A percentile compares a stretch with the other conserved stretches of the same genome.
These are phyloP conservation scores for Plasmodium coatneyi DNA, from an alignment of 169 alveolate species.

Conservation along the genomic window DNA sequence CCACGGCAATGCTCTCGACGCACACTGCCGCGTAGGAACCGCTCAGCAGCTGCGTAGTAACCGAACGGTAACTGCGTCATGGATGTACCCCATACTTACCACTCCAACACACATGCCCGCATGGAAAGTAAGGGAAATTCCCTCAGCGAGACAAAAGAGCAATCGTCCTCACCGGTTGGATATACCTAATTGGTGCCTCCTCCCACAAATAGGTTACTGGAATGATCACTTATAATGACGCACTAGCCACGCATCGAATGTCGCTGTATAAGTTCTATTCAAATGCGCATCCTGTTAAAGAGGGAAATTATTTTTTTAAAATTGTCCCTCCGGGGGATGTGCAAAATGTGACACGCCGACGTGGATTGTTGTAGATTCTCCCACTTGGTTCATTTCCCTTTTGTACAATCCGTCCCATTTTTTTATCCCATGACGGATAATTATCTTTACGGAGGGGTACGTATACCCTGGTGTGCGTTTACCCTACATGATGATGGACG, in stretches of 20 bases:
- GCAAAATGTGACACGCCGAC: background rate
- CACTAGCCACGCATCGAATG: background rate
- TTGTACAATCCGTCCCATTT: background rate
- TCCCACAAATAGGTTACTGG: background rate
- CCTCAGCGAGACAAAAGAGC: background rate
- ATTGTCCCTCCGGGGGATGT: background rate
- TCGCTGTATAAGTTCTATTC: background rate
- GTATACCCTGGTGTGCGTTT: background rate
- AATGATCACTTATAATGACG: background rate
- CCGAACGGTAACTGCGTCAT: background rate
- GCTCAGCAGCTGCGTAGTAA: background rate
- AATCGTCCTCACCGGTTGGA: background rate
- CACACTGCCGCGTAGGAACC: background rate
- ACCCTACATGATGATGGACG: background rate
- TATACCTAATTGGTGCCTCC: background rate
- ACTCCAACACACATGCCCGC: background rate
- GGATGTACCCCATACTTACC: background rate
- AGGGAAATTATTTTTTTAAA: background rate
- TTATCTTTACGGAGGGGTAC: background rate
- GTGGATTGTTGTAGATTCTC: background rate
- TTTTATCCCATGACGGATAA: background rate
- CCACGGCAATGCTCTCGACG: background rate
- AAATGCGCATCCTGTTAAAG: background rate
- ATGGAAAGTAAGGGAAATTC: background rate
- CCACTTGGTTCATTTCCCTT: background rate